Evolutionary conservation across 2,329 filamentous ascomycete genomes (phyloP).

Genomic region (Fusarium protoensiforme): DNA sequence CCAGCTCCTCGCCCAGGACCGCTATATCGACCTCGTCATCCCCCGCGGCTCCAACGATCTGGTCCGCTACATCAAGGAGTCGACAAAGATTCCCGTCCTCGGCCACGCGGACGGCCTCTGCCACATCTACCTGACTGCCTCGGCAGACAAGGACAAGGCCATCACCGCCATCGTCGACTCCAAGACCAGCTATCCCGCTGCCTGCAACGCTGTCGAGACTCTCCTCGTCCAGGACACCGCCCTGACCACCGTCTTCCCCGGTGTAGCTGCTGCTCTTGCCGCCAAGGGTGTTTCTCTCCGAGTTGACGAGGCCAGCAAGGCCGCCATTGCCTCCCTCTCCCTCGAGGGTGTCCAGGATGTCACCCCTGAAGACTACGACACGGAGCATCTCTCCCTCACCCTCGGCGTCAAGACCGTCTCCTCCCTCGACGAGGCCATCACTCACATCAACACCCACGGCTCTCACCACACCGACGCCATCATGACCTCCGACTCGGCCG

Average conservation of each 20-base stretch:
- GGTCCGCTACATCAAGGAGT: constrained; percentile 88
- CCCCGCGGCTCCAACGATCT: constrained; percentile 91
- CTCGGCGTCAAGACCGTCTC: constrained; percentile 86
- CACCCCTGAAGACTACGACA: constrained; percentile 78
- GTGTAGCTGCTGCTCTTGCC: constrained; percentile 78
- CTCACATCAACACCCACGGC: constrained; percentile 91
- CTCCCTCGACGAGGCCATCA: constrained; percentile 75
- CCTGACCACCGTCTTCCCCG: constrained; percentile 74
- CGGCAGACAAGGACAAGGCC: constrained; percentile 79
- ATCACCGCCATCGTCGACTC: constrained; percentile 85
- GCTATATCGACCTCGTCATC: constrained; percentile 93
- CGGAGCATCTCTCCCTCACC: constrained; percentile 88
- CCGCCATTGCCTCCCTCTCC: constrained; percentile 63
- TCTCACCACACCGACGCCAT: constrained; percentile 96
- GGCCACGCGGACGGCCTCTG: constrained; percentile 97
- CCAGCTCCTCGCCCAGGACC: constrained; percentile 85
- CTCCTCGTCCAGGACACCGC: constrained; percentile 83
- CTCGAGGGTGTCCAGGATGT: constrained; percentile 71
- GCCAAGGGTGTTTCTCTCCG: constrained; percentile 83
- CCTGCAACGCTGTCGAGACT: constrained; percentile 95
- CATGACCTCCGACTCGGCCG: constrained; percentile 73
- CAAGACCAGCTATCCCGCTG: constrained; percentile 94
- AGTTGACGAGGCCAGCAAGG: constrained; percentile 78
- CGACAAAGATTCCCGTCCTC: constrained; percentile 93
- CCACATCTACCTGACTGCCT: constrained; percentile 83